phyloP scores from a whole-genome alignment of 441 rosid species.

The Syzygium malaccense region DNA sequence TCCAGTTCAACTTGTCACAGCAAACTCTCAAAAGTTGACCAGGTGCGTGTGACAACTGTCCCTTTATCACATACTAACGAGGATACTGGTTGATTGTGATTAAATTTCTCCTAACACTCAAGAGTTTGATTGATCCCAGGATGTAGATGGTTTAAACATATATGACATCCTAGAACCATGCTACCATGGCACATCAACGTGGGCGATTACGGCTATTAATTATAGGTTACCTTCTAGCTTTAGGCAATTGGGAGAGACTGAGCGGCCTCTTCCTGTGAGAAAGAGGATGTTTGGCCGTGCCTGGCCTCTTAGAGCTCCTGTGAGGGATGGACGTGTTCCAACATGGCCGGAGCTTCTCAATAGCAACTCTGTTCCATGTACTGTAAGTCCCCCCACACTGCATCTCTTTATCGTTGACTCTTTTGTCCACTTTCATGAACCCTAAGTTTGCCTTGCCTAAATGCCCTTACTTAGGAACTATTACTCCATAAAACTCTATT shows the following conservation, averaged over 20 bases:
- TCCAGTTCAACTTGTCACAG: slow-evolving; percentile 18
- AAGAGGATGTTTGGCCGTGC: slow-evolving; percentile 90
- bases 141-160: slow-evolving; percentile 37
- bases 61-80: neutral
- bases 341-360: slow-evolving; percentile 76
- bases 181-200: slow-evolving; percentile 26
- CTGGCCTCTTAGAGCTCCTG: slow-evolving; percentile 77
- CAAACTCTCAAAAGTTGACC: slow-evolving; percentile 36
- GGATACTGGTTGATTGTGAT: neutral
- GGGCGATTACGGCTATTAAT: slow-evolving; percentile 7
- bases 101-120: neutral
- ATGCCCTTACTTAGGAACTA: neutral
- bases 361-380: slow-evolving; percentile 35
- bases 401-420: neutral
- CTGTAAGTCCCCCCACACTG: slow-evolving; percentile 31
- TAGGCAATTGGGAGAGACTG: slow-evolving; percentile 48
- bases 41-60: slow-evolving; percentile 18
- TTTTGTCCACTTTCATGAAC: neutral
- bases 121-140: slow-evolving; percentile 25
- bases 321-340: slow-evolving; percentile 74
- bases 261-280: slow-evolving; percentile 63
- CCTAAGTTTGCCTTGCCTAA: neutral
- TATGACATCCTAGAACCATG: slow-evolving; percentile 90
- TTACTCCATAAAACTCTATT: neutral
- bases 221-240: slow-evolving; percentile 68